Evolutionary conservation across 169 alveolate species (phyloP).

Genomic region (Eimeria tenella): DNA sequence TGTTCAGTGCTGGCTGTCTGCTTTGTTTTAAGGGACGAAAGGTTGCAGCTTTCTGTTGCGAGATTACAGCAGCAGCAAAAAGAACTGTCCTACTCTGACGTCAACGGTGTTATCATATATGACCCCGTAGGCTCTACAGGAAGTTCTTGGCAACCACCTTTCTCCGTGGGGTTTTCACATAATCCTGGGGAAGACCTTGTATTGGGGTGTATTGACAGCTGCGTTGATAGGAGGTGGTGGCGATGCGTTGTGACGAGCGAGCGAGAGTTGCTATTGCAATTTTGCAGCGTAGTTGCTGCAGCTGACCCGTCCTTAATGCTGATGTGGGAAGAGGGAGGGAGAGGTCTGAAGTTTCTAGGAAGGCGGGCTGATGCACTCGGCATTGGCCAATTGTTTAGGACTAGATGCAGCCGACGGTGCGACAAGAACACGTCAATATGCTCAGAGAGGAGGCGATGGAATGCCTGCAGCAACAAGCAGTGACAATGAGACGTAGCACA

Average conservation of each 20-base stretch:
- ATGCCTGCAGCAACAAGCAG: background rate
- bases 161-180: background rate
- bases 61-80: slow-evolving; percentile 48
- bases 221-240: slow-evolving; percentile 51
- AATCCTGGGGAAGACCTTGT: background rate
- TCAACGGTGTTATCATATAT: slow-evolving; percentile 34
- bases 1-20: slow-evolving; percentile 77
- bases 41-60: slow-evolving; percentile 42
- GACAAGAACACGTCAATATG: background rate
- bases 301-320: slow-evolving; percentile 74
- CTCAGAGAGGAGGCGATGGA: background rate
- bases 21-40: slow-evolving; percentile 74
- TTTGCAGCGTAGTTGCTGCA: slow-evolving; percentile 36
- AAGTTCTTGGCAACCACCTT: background rate
- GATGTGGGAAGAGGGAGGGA: slow-evolving; percentile 72
- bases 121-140: slow-evolving; percentile 31
- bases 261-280: slow-evolving; percentile 38
- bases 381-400: slow-evolving; percentile 31
- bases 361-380: slow-evolving; percentile 76
- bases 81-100: slow-evolving; percentile 36
- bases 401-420: slow-evolving; percentile 66
- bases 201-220: background rate
- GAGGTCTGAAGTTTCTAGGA: slow-evolving; percentile 62
- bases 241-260: slow-evolving; percentile 70
- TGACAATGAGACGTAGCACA: background rate